phyloP scores from a whole-genome alignment of 257 asterid genomes.

The Plantago ovata region DNA sequence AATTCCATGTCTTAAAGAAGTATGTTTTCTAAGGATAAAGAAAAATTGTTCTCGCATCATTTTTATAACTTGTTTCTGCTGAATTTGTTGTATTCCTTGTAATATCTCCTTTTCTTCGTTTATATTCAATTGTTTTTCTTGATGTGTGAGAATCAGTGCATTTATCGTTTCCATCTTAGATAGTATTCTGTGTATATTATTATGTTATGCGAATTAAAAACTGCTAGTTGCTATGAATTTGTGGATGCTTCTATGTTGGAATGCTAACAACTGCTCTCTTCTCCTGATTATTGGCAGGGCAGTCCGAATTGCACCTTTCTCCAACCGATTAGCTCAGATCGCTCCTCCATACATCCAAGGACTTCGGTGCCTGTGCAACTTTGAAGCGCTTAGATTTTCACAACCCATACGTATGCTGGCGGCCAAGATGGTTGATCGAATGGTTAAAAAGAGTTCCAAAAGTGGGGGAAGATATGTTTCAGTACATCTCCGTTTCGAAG shows the following conservation, averaged over 20 bases:
- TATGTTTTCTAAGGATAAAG: too few species aligned
- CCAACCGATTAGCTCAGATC: slow-evolving; percentile 94
- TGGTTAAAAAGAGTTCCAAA: slow-evolving; percentile 71
- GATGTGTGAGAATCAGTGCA: too few species aligned
- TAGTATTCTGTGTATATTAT: too few species aligned
- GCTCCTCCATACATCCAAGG: slow-evolving; percentile 84
- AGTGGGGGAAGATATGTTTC: slow-evolving; percentile 82
- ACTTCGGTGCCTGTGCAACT: slow-evolving; percentile 90
- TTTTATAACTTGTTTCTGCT: too few species aligned
- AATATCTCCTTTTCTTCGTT: too few species aligned
- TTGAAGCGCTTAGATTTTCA: slow-evolving; percentile 94
- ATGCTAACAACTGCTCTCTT: slow-evolving; percentile 19
- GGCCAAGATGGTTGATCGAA: slow-evolving; percentile 94
- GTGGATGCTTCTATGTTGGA: slow-evolving; percentile 4
- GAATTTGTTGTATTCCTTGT: too few species aligned
- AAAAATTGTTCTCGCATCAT: too few species aligned
- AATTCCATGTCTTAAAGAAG: too few species aligned
- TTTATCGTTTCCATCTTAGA: too few species aligned
- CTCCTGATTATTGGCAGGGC: slow-evolving; percentile 62
- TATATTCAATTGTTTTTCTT: too few species aligned
- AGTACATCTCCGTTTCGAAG: slow-evolving; percentile 95
- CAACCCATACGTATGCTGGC: slow-evolving; percentile 92
- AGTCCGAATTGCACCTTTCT: slow-evolving; percentile 97
- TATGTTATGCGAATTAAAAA: too few species aligned
- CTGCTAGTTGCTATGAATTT: not conserved